Evolutionary conservation across 139 green algal species (phyloP).

Genomic region (Mesotaenium endlicherianum): DNA sequence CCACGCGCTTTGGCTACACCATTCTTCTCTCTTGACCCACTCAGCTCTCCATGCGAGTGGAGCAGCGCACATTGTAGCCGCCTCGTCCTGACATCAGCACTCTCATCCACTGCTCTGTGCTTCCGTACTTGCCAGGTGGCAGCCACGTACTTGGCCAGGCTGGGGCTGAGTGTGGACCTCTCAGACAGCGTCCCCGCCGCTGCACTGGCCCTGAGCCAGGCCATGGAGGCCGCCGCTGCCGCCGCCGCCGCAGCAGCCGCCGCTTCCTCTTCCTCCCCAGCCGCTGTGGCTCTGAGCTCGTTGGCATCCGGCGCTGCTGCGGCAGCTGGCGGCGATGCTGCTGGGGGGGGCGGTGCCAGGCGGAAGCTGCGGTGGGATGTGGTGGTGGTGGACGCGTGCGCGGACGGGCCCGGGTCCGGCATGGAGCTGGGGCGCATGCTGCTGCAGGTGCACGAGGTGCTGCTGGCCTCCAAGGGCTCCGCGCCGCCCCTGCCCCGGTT

Average conservation of each 20-base stretch:
- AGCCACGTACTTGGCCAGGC: conserved; percentile 4
- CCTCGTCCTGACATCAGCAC: no score
- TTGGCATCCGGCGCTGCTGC: background rate
- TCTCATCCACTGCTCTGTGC: no score
- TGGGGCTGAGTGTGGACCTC: conserved; percentile 25
- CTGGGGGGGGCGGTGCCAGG: background rate
- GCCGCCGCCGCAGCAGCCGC: background rate
- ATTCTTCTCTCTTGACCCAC: no score
- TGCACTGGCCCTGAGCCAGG: conserved; percentile 2
- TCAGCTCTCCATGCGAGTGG: no score
- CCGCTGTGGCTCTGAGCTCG: background rate
- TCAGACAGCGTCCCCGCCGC: conserved; percentile 25
- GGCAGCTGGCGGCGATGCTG: background rate
- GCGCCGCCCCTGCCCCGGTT: no score
- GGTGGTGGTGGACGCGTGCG: conserved; percentile 11
- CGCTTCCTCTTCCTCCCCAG: background rate
- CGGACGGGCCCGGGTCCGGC: background rate
- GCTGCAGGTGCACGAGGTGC: no score
- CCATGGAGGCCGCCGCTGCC: background rate
- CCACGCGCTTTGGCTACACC: no score
- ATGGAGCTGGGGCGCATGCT: conserved; percentile 31
- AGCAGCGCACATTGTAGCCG: no score
- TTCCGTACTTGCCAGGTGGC: conserved; percentile 7
- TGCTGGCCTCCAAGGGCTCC: no score
- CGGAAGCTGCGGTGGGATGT: conserved; percentile 10